Conservation (phyloP, 2,329 filamentous ascomycete species). For the Colletotrichum neosansevieriae region DNA sequence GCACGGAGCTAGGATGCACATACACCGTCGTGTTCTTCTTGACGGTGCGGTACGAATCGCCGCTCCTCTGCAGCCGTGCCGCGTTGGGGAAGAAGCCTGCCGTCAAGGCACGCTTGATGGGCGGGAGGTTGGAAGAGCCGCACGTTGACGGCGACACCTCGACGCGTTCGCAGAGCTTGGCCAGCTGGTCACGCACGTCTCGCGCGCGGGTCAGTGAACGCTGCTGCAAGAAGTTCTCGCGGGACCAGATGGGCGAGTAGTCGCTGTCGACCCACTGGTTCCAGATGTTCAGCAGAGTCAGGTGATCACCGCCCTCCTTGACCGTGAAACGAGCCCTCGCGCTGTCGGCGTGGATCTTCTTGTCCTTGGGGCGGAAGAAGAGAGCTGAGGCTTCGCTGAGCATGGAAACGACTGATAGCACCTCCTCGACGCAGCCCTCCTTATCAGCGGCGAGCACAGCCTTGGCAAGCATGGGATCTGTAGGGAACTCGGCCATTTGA, state of each 20-base stretch:
- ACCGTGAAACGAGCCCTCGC: constrained; percentile 89
- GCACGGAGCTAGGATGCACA: constrained; percentile 88
- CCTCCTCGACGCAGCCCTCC: constrained; percentile 92
- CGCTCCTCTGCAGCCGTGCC: constrained; percentile 83
- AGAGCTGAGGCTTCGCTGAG: constrained; percentile 87
- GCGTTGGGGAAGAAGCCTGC: constrained; percentile 96
- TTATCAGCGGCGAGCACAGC: constrained; percentile 89
- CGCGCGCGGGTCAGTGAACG: constrained; percentile 88
- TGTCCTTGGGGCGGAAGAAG: constrained; percentile 96
- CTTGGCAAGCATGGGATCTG: constrained; percentile 91
- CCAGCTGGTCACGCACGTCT: constrained; percentile 92
- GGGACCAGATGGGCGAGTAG: constrained; percentile 87
- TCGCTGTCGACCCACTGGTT: constrained; percentile 95
- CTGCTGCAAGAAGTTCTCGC: constrained; percentile 95
- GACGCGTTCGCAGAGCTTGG: constrained; percentile 91
- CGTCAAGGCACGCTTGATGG: constrained; percentile 89
- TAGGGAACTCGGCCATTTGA: constrained; percentile 95
- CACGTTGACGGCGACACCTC: constrained; percentile 80
- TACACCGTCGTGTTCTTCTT: constrained; percentile 91
- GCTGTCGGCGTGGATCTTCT: constrained; percentile 95
- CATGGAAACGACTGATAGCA: constrained; percentile 95
- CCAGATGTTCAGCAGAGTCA: constrained; percentile 92
- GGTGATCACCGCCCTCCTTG: constrained; percentile 90
- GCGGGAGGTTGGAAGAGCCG: constrained; percentile 77
- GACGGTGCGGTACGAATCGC: constrained; percentile 90